Conservation (phyloP, 305 asterid species). For the Fraxinus sp. region DNA sequence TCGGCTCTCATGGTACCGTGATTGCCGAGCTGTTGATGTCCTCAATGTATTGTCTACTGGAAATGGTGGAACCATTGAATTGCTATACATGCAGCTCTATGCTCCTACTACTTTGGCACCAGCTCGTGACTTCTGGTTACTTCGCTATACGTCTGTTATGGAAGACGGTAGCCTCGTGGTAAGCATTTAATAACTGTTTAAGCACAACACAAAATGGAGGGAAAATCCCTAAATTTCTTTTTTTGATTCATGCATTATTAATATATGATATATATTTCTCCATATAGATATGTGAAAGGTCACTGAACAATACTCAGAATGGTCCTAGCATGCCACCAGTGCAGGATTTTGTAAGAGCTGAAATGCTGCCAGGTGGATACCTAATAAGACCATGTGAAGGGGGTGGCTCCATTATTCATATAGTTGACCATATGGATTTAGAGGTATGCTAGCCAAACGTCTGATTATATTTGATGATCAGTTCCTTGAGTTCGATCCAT, state of each 20-base stretch:
- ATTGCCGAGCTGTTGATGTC: slow-evolving; percentile 88
- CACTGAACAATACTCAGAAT: slow-evolving; percentile 87
- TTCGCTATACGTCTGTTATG: slow-evolving; percentile 89
- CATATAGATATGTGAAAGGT: slow-evolving; percentile 78
- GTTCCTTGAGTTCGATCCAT: slow-evolving; percentile 5
- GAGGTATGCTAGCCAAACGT: slow-evolving; percentile 51
- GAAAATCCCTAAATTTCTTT: background rate
- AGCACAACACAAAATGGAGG: background rate
- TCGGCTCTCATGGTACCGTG: slow-evolving; percentile 94
- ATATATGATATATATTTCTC: slow-evolving; percentile 1
- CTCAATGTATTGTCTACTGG: slow-evolving; percentile 83
- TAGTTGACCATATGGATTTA: slow-evolving; percentile 87
- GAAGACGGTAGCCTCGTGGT: slow-evolving; percentile 99
- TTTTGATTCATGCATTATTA: background rate
- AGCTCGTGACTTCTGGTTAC: slow-evolving; percentile 94
- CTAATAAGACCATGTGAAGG: slow-evolving; percentile 95
- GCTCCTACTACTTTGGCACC: slow-evolving; percentile 93
- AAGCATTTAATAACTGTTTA: slow-evolving; percentile 17
- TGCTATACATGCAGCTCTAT: slow-evolving; percentile 91
- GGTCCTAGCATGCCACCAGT: slow-evolving; percentile 96
- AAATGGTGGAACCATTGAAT: slow-evolving; percentile 88
- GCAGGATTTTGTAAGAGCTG: slow-evolving; percentile 81
- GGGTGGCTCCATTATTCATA: slow-evolving; percentile 90
- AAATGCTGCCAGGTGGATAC: slow-evolving; percentile 90
- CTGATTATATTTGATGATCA: background rate